These are phyloP conservation scores for Cornus controversa DNA, from an alignment of 148 eudicot genomes.

Conservation along the genomic window DNA sequence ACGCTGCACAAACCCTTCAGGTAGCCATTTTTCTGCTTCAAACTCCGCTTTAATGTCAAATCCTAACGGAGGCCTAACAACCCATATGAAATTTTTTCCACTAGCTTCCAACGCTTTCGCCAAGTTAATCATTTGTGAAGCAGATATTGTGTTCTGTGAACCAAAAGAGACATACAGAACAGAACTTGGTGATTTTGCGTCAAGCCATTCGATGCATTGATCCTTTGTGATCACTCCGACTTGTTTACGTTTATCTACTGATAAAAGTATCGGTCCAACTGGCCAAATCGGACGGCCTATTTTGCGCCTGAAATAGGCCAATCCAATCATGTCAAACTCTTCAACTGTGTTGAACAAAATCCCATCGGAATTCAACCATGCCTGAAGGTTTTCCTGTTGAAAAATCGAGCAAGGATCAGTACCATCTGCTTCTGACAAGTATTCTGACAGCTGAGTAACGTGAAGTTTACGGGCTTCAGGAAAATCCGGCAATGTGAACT, in stretches of 20 bases:
- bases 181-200: constrained; percentile 34
- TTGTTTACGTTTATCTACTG: neutral
- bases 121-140: constrained; percentile 51
- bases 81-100: constrained; percentile 55
- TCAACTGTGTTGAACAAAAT: constrained; percentile 46
- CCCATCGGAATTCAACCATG: constrained; percentile 35
- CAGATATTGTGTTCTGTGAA: constrained; percentile 45
- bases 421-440: constrained; percentile 25
- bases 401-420: constrained; percentile 28
- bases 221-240: constrained; percentile 9
- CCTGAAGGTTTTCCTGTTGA: constrained; percentile 16
- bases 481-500: constrained; percentile 38
- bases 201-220: constrained; percentile 37
- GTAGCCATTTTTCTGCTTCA: constrained; percentile 44
- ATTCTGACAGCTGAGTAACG: constrained; percentile 29
- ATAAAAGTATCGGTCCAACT: constrained; percentile 42
- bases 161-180: constrained; percentile 62
- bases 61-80: constrained; percentile 58
- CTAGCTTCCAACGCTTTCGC: constrained; percentile 48
- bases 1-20: constrained; percentile 34
- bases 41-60: constrained; percentile 30
- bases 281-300: constrained; percentile 37
- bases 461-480: constrained; percentile 41
- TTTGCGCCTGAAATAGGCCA: constrained; percentile 40
- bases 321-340: constrained; percentile 43